Evolutionary conservation across 805 yeast genomes (phyloP).

Genomic region (Nakazawaea laoshanensis): DNA sequence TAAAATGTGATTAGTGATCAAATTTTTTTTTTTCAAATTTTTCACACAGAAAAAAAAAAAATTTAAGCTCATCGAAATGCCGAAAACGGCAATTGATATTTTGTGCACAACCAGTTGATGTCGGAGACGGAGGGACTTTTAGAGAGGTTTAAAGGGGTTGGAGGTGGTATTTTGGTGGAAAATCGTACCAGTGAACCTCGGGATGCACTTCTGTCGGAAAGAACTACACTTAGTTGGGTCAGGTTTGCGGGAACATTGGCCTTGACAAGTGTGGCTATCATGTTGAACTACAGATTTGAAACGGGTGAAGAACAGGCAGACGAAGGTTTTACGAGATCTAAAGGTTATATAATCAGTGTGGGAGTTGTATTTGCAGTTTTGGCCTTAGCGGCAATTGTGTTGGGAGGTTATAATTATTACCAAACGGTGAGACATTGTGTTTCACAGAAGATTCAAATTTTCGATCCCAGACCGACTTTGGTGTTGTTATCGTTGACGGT

Average conservation of each 20-base stretch:
- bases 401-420: constrained; percentile 33
- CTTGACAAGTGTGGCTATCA: constrained; percentile 37
- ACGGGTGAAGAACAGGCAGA: constrained; percentile 15
- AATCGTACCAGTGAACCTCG: constrained; percentile 41
- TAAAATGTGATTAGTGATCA: neutral
- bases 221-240: constrained; percentile 42
- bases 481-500: constrained; percentile 4
- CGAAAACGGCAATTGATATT: neutral
- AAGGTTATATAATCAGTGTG: constrained; percentile 21
- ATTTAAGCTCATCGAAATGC: neutral
- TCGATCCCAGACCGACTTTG: constrained; percentile 21
- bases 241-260: constrained; percentile 36
- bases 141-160: too few relatives aligned
- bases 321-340: constrained; percentile 6
- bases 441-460: constrained; percentile 28
- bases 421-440: constrained; percentile 36
- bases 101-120: neutral
- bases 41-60: too few relatives aligned
- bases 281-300: constrained; percentile 35
- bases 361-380: constrained; percentile 28
- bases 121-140: too few relatives aligned
- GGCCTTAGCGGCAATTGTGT: constrained; percentile 27
- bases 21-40: too few relatives aligned
- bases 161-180: constrained; percentile 20
- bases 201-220: constrained; percentile 44